These are phyloP conservation scores for Paramyrothecium roridum DNA, from an alignment of 2,329 filamentous ascomycete species.

Conservation along the genomic window DNA sequence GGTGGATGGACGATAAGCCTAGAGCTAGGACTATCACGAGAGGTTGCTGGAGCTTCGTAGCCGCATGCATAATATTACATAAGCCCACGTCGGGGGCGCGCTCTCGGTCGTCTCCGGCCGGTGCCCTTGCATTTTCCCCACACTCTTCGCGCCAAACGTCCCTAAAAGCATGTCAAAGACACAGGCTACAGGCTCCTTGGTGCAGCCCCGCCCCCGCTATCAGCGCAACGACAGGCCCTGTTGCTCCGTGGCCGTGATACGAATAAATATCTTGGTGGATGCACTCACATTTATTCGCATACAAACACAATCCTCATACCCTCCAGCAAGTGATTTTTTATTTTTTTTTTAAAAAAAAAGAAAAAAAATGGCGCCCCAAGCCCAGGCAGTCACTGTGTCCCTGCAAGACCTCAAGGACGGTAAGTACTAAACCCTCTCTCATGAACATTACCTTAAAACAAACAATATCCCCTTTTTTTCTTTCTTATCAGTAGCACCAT, in stretches of 20 bases:
- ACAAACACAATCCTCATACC: too few relatives aligned
- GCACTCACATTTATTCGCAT: too few relatives aligned
- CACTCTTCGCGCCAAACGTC: too few relatives aligned
- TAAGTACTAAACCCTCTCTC: constrained; percentile 32
- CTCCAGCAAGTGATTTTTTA: not conserved
- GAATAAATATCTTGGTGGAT: not conserved
- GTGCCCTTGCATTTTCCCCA: not conserved
- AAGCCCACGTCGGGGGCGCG: not conserved
- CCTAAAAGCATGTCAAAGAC: too few relatives aligned
- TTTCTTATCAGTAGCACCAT: not conserved
- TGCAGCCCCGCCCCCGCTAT: not conserved
- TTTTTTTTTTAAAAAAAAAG: too few relatives aligned
- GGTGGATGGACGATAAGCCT: not conserved
- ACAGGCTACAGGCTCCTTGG: not conserved
- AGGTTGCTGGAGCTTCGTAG: not conserved
- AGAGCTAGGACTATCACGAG: not conserved
- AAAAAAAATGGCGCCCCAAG: constrained; percentile 43
- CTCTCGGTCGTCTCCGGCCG: not conserved
- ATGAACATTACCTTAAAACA: not conserved
- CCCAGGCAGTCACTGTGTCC: constrained; percentile 58
- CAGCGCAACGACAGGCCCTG: not conserved
- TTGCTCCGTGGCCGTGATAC: not conserved
- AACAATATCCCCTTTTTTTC: too few relatives aligned
- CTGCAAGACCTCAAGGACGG: constrained; percentile 58
- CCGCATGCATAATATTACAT: not conserved